Base-by-base conservation (phyloP, 2,329 filamentous ascomycete species). In the Fusarium secorum region DNA sequence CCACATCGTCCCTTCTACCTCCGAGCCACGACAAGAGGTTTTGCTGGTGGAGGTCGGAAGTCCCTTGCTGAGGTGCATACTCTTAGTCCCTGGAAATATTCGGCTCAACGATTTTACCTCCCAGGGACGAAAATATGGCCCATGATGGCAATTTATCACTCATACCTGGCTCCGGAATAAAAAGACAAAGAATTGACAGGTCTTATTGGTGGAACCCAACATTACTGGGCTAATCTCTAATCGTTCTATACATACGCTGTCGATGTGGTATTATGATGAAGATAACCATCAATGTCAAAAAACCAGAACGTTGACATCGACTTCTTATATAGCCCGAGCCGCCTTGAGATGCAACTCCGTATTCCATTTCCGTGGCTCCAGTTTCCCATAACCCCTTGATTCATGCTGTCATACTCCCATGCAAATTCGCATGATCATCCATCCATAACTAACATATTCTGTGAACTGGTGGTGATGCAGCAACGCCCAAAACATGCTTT, bases 401-500 rank as follows among this genome's bases (percentile, higher is more conserved):
- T 70, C 73, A 75, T 72, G 71, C 70, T 71, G 56, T 73, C 68
- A 67, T 77, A 74, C 74, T 73, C 69, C 32, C 73, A 76, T 78
- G 76, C 71, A 74, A 69, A 71, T 77, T 64, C 70, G 74, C 69
- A 70, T 52, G 22, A 35, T 75, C 64, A 69, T 63, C 66, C 73
- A 68, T 72, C 70, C 74, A 70, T 74, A 70, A 68, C 67, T 73
- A 68, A 73, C 39, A 46, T 51, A 22, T 63, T 66, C 62, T 71
- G 68, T 66, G 66, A 71, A 73, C 68, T 44, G 39, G 53, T 70
- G 73, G 72, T 74, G 69, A 77, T 79, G 76, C 74, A 76, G 74
- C 73, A 81, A 81, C 79, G 79, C 79, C 79, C 53, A 74, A 74
- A 75, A 76, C 70, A 81, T 79, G 79, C 77, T 80, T 78, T 67